phyloP scores from a whole-genome alignment of 208 protist species.

The Crithidia sp. region DNA sequence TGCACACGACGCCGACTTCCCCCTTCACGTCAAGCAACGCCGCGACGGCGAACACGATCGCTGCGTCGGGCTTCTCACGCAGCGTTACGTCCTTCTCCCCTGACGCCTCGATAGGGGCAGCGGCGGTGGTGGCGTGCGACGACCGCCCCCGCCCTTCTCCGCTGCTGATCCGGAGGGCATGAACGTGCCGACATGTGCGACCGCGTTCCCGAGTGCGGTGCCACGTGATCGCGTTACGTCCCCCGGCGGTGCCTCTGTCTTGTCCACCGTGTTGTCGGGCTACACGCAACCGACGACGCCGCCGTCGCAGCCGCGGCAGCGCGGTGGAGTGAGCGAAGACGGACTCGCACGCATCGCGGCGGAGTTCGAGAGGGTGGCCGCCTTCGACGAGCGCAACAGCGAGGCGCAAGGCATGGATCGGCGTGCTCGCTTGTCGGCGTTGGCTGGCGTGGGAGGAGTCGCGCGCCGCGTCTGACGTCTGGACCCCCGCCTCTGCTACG shows the following conservation, averaged over 20 bases:
- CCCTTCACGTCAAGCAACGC: background rate
- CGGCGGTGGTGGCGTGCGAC: background rate
- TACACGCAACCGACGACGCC: slow-evolving; percentile 1
- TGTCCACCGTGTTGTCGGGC: slow-evolving; percentile 5
- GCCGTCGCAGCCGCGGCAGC: background rate
- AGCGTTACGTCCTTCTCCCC: background rate
- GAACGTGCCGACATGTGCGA: background rate
- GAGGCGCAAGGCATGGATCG: background rate
- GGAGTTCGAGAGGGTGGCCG: background rate
- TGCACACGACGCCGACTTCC: background rate
- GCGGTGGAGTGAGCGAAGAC: background rate
- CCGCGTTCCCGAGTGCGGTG: background rate
- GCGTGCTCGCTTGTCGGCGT: background rate
- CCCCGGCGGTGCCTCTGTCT: background rate
- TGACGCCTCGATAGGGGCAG: background rate
- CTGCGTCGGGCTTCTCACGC: background rate
- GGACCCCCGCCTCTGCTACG: slow-evolving; percentile 7
- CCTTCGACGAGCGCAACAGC: background rate
- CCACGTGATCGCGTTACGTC: background rate
- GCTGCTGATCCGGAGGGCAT: background rate
- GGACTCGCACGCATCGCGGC: slow-evolving; percentile 7
- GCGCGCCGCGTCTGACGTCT: slow-evolving; percentile 1
- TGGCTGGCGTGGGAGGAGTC: background rate
- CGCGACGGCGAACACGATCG: background rate
- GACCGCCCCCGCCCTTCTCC: background rate